Conservation (phyloP, 768 basidiomycete genomes). For the Paxillus involutus region DNA sequence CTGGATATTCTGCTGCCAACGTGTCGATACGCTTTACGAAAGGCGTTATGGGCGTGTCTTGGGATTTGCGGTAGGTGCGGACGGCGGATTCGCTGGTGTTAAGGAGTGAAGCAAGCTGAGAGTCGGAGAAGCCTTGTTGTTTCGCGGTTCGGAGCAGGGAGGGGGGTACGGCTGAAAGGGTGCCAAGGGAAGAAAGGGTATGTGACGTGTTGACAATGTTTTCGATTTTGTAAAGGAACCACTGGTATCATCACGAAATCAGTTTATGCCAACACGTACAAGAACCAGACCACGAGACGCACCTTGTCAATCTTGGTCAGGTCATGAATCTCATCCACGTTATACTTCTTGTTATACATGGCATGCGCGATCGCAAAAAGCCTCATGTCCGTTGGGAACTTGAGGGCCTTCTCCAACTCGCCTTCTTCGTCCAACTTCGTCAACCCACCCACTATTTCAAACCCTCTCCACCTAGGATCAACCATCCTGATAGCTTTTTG, state of each 20-base stretch:
- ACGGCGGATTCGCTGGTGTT: conserved; percentile 72
- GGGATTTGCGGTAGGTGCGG: conserved; percentile 81
- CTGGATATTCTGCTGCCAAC: conserved; percentile 97
- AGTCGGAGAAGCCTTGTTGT: conserved; percentile 92
- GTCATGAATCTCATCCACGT: conserved; percentile 87
- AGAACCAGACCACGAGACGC: neutral
- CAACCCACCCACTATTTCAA: conserved; percentile 90
- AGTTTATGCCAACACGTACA: neutral
- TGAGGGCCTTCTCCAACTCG: conserved; percentile 74
- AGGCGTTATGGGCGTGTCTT: conserved; percentile 73
- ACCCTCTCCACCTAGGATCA: conserved; percentile 95
- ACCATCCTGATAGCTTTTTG: conserved; percentile 99
- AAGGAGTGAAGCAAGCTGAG: conserved; percentile 85
- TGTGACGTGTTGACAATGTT: conserved; percentile 93
- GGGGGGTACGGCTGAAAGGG: conserved; percentile 66
- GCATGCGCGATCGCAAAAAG: conserved; percentile 97
- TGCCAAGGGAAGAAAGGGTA: conserved; percentile 65
- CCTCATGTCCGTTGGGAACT: conserved; percentile 90
- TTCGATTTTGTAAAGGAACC: conserved; percentile 99
- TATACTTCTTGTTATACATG: conserved; percentile 91
- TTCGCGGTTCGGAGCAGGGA: conserved; percentile 88
- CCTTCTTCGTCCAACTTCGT: conserved; percentile 71
- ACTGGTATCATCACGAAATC: conserved; percentile 42
- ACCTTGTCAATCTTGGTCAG: conserved; percentile 99
- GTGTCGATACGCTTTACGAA: conserved; percentile 99